Conservation (phyloP, 169 alveolate species). For the Cryptosporidium xiaoi region DNA sequence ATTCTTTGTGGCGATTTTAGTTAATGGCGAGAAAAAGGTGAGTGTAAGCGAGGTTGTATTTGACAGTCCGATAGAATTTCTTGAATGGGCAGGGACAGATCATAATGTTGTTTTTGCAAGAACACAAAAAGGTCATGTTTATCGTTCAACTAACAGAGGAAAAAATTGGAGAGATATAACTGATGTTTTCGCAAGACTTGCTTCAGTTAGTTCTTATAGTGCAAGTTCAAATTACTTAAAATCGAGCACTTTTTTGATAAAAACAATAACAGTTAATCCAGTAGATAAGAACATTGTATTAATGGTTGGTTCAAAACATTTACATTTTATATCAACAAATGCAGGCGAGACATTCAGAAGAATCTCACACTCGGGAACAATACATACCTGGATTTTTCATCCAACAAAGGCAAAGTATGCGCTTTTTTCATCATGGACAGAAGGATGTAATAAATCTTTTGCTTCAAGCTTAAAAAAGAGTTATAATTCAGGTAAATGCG, state of each 20-base stretch:
- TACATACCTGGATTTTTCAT: slow-evolving; percentile 87
- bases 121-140: slow-evolving; percentile 85
- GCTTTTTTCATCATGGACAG: slow-evolving; percentile 87
- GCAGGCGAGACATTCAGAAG: slow-evolving; percentile 83
- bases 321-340: slow-evolving; percentile 79
- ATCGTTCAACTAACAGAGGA: slow-evolving; percentile 86
- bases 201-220: background rate
- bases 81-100: slow-evolving; percentile 87
- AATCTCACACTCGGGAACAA: slow-evolving; percentile 81
- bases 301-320: slow-evolving; percentile 82
- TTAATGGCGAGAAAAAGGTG: slow-evolving; percentile 81
- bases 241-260: slow-evolving; percentile 22
- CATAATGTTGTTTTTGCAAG: slow-evolving; percentile 84
- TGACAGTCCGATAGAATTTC: slow-evolving; percentile 86
- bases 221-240: background rate
- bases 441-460: slow-evolving; percentile 81
- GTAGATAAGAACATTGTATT: slow-evolving; percentile 83
- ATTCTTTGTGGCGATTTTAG: too few relatives aligned
- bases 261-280: slow-evolving; percentile 80
- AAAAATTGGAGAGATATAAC: slow-evolving; percentile 88
- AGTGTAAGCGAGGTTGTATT: slow-evolving; percentile 88
- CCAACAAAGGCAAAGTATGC: slow-evolving; percentile 86
- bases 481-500: slow-evolving; percentile 83
- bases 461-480: slow-evolving; percentile 37
- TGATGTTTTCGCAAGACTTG: slow-evolving; percentile 49